Percentiles rank a stretch among this genome's conserved stretches.
Conservation (phyloP, 2,329 filamentous ascomycete genomes). For the Alternaria brassicicola region DNA sequence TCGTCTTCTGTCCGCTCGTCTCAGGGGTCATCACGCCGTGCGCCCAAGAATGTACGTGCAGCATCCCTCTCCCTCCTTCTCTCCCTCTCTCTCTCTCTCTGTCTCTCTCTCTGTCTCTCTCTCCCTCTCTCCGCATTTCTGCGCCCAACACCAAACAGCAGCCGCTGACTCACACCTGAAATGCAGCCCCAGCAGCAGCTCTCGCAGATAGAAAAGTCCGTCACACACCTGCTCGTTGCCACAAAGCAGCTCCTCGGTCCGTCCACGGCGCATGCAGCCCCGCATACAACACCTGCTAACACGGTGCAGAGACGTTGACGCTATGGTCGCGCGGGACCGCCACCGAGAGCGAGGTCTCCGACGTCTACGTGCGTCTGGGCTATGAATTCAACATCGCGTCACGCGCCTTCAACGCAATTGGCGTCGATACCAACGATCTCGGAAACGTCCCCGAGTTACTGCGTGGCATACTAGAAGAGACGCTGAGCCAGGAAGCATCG, state of each 20-base stretch:
- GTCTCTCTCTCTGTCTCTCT: background rate
- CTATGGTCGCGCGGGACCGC: slow-evolving; percentile 95
- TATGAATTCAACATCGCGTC: slow-evolving; percentile 99
- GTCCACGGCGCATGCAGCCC: slow-evolving; percentile 15
- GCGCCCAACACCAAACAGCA: slow-evolving; percentile 10
- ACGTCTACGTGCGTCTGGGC: slow-evolving; percentile 94
- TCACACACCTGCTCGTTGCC: slow-evolving; percentile 87
- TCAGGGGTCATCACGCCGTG: slow-evolving; percentile 55
- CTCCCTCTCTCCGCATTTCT: slow-evolving; percentile 6
- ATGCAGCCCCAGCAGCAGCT: slow-evolving; percentile 73
- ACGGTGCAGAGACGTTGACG: slow-evolving; percentile 76
- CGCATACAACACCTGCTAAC: slow-evolving; percentile 20
- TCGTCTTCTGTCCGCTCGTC: slow-evolving; percentile 37
- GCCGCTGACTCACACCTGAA: slow-evolving; percentile 24
- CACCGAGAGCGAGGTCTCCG: slow-evolving; percentile 92
- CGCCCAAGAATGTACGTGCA: slow-evolving; percentile 46
- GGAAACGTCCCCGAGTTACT: slow-evolving; percentile 94
- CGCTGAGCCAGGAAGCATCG: slow-evolving; percentile 93
- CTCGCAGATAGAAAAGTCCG: slow-evolving; percentile 98
- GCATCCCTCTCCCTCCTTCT: background rate
- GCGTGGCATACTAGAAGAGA: slow-evolving; percentile 90
- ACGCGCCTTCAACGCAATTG: slow-evolving; percentile 93
- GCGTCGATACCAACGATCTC: slow-evolving; percentile 91
- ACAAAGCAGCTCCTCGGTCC: slow-evolving; percentile 85
- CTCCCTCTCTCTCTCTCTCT: background rate